Percentiles rank a stretch among this genome's conserved stretches.
These are phyloP conservation scores for Aspergillus bombycis DNA, from an alignment of 2,329 filamentous ascomycete genomes.

Conservation along the genomic window DNA sequence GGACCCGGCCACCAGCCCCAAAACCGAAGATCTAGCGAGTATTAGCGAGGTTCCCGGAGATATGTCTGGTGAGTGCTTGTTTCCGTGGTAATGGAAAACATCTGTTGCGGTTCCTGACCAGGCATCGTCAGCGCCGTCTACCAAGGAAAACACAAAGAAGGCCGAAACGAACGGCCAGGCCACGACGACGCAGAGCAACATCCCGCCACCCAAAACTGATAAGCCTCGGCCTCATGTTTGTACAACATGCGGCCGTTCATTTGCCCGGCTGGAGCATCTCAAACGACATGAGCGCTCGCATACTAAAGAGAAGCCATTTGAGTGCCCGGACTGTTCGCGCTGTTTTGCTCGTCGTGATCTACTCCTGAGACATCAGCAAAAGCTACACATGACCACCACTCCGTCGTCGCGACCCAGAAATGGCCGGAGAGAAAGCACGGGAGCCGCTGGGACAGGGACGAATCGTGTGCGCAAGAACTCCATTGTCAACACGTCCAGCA, in stretches of 20 bases:
- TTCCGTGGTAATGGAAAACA: background rate
- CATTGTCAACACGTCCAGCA: conserved; percentile 63
- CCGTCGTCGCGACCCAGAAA: conserved; percentile 85
- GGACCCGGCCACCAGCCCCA: conserved; percentile 36
- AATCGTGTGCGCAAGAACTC: conserved; percentile 91
- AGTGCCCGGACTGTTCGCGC: conserved; percentile 89
- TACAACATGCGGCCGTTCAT: conserved; percentile 85
- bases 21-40: conserved; percentile 43
- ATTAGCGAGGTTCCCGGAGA: conserved; percentile 45
- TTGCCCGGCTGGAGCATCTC: conserved; percentile 91
- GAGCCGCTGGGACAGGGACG: conserved; percentile 66
- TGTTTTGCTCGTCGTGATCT: conserved; percentile 95
- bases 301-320: conserved; percentile 98
- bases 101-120: conserved; percentile 6
- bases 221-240: conserved; percentile 96
- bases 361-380: conserved; percentile 93
- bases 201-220: conserved; percentile 87
- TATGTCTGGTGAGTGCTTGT: conserved; percentile 40
- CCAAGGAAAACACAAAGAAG: conserved; percentile 36
- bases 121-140: conserved; percentile 22
- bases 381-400: conserved; percentile 90
- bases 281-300: conserved; percentile 98
- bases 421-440: conserved; percentile 81
- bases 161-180: conserved; percentile 32
- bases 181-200: conserved; percentile 33